Evolutionary conservation across 306 rosid genomes (phyloP), one percentile per base, ranked within the genome.

Genomic region (Rosa lucieae): DNA sequence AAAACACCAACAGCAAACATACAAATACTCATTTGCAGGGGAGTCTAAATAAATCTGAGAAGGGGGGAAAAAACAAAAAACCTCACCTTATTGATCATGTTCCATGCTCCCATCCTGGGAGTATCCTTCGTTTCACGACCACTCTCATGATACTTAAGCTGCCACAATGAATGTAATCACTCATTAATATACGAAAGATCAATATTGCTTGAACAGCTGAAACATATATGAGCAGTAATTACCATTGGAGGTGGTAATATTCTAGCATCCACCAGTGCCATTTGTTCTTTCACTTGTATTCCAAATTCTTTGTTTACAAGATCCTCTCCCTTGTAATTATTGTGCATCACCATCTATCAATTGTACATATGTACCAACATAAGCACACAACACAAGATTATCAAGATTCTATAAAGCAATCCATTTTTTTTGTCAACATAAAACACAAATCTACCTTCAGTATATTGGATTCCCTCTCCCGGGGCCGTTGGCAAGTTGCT

Each of bases 41-140:
- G 67, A 5, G 40, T 62, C 6, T 26, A 21, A 9, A 58, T 8
- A 51, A 5, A 5, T 15, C 37, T 1, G 37, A 32, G 37, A 32
- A 32, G 3, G 5, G 4, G 6, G 1, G 10, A 8, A 21, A 59
- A 23, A 20, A 20, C 5, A 56, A 8, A n/a, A 15, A 14, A 26
- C 17, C 71, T 79, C 75, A 93, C 99, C 96, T 93, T 91, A 8
- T 87, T 67, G 0, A 90, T 95, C 98, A 93, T 95, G 26, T 95
- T 95, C 98, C 99, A 95, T 6, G 90, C 10, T 17, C 98, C 99
- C 92, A 89, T 86, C 10, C 5, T 14, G 0, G 99, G 99, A 23
- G 84, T 82, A 66, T 86, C 94, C 8, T 2, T 74, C 32, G 81
- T 7, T 39, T 87, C 91, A 43, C 1, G 62, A 0, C 98, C 91